Evolutionary conservation across 306 rosid species (phyloP).

Genomic region (Sicyos edulis): DNA sequence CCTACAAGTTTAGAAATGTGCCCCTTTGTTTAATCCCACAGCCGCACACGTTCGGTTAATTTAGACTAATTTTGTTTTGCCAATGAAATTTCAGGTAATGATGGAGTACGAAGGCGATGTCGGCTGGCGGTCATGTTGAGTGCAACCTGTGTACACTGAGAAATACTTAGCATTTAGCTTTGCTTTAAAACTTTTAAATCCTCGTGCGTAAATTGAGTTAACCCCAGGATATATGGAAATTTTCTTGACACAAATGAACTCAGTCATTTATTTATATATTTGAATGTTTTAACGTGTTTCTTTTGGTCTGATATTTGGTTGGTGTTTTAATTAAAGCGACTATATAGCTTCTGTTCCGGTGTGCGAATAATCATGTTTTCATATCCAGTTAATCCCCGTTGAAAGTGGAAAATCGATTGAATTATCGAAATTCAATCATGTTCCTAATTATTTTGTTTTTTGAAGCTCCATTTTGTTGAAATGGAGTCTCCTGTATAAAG

Average conservation of each 20-base stretch:
- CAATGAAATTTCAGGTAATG: conserved; percentile 17
- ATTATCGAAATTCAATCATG: not conserved
- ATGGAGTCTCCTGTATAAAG: not conserved
- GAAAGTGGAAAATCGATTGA: not conserved
- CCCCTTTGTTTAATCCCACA: not conserved
- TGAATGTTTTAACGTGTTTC: not conserved
- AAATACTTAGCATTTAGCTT: conserved; percentile 17
- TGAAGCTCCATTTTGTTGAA: not conserved
- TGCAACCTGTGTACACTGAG: conserved; percentile 15
- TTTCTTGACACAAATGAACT: not conserved
- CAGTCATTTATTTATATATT: not conserved
- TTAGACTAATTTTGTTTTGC: not conserved
- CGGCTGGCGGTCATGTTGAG: conserved; percentile 13
- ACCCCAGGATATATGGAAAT: conserved; percentile 6
- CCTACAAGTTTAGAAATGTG: no score
- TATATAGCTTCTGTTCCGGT: no score
- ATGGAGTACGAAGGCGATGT: conserved; percentile 2
- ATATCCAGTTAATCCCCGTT: not conserved
- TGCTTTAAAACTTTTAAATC: not conserved
- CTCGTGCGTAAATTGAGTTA: not conserved
- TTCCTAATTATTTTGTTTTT: not conserved
- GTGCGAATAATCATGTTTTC: not conserved
- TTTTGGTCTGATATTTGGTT: not conserved
- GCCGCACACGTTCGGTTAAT: not conserved
- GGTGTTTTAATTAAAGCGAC: no score